These are phyloP conservation scores for Penicillium crystallinum DNA, from an alignment of 495 filamentous ascomycete species.

Conservation along the genomic window DNA sequence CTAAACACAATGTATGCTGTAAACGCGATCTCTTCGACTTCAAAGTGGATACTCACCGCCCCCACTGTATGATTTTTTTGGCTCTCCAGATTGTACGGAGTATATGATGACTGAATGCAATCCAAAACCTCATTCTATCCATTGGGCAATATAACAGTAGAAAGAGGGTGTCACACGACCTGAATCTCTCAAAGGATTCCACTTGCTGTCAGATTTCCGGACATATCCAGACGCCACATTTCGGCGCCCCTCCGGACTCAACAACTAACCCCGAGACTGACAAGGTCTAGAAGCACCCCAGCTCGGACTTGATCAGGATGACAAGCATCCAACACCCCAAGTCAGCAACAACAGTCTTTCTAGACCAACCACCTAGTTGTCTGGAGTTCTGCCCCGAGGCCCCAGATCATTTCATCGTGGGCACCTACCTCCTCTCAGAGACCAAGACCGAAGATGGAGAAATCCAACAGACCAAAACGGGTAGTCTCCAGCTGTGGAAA, in stretches of 20 bases:
- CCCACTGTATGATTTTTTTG: conserved; percentile 1
- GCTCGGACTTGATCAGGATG: conserved; percentile 5
- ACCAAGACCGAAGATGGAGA: conserved; percentile 27
- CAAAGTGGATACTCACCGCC: conserved; percentile 4
- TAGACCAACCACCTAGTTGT: conserved; percentile 72
- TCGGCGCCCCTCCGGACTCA: not conserved
- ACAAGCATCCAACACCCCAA: conserved; percentile 20
- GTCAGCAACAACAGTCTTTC: conserved; percentile 34
- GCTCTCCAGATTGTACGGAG: too few species aligned
- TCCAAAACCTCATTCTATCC: not conserved
- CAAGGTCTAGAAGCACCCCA: not conserved
- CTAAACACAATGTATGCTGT: too few species aligned
- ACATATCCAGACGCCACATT: not conserved
- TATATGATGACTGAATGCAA: too few species aligned
- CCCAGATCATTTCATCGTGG: conserved; percentile 68
- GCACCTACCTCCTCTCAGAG: conserved; percentile 76
- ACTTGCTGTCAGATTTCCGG: not conserved
- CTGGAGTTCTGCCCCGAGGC: conserved; percentile 69
- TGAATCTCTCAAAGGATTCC: not conserved
- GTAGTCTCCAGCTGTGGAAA: conserved; percentile 64
- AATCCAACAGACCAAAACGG: conserved; percentile 57
- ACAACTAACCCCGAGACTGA: not conserved
- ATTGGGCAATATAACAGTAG: not conserved
- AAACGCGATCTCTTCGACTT: not conserved
- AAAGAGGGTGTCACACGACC: not conserved